phyloP scores from a whole-genome alignment of 345 rosid species.

The Microthlaspi erraticum region DNA sequence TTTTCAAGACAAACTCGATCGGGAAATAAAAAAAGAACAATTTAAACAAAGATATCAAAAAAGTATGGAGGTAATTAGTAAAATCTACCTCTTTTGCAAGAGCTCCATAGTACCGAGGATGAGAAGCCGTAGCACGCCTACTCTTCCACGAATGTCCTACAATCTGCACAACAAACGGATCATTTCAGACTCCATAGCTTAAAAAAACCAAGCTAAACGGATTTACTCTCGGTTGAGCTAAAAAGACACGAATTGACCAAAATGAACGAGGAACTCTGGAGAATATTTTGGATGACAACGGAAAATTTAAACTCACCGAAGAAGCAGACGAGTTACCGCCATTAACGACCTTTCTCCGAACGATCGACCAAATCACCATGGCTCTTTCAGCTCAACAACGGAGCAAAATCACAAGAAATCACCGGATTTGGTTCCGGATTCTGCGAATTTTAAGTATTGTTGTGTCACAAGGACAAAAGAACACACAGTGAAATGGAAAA shows the following conservation, averaged over 20 bases:
- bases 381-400: conserved; percentile 13
- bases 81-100: conserved; percentile 32
- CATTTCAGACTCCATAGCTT: background rate
- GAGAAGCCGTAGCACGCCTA: conserved; percentile 21
- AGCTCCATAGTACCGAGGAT: conserved; percentile 35
- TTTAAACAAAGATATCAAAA: background rate
- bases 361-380: conserved; percentile 45
- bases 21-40: background rate
- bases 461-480: background rate
- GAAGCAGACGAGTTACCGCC: conserved; percentile 33
- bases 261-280: background rate
- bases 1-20: background rate
- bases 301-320: conserved; percentile 38
- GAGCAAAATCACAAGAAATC: conserved; percentile 10
- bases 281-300: background rate
- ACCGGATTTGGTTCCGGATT: background rate
- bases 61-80: background rate
- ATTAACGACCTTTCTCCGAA: conserved; percentile 37
- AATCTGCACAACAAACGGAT: conserved; percentile 19
- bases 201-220: no score
- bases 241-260: background rate
- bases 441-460: background rate
- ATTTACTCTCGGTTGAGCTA: background rate
- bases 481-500: background rate
- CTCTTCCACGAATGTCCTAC: conserved; percentile 37